Evolutionary conservation across 371 early-diverging fungal genomes (phyloP), one percentile per base, ranked within the genome.

Genomic region (Parasitella parasitica): DNA sequence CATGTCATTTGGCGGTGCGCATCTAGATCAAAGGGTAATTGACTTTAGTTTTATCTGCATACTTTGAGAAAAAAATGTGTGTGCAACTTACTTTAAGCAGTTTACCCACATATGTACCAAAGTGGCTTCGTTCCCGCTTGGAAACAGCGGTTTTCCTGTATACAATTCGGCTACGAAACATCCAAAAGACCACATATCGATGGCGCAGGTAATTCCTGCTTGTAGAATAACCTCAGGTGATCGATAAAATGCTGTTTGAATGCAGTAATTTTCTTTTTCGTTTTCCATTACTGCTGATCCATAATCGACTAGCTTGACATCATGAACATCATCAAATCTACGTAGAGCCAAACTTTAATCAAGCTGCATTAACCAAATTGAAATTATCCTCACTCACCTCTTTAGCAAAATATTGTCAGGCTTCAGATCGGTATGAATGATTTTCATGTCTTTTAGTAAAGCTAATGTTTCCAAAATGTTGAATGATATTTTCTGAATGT

Each of bases 171-270:
- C 98, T n/a, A 97, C 93, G 58, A 99, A 94, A 74, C 99, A 99
- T 0, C 99, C 99, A 9, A 98, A 80, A 0, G 98, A 96, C 99
- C 99, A 99, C 88, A 99, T 96, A 73, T 99, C 99, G 43, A 97
- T 95, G 12, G 94, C 81, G 41, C 94, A 90, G 8, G 93, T 87
- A 79, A 97, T 92, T 49, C 92, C 91, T 22, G 95, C 71, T 2
- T 95, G 96, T 15, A 99, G 78, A 8, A 99, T 82, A 1, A 99
- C 96, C 73, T 99, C 99, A 1, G 99, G 99, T 18, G 95, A 89
- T 52, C 99, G 86, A 70, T 99, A 99, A 75, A 94, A 98, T 30
- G 98, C 89, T 5, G 97, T 94, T 73, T 98, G 98, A 54, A 98
- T 96, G 78, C 96, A 97, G 20, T 96, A 95, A 69, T 92, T 91